Evolutionary conservation across 768 basidiomycete genomes (phyloP).

Genomic region (Tylopilus rubrobrunneus): DNA sequence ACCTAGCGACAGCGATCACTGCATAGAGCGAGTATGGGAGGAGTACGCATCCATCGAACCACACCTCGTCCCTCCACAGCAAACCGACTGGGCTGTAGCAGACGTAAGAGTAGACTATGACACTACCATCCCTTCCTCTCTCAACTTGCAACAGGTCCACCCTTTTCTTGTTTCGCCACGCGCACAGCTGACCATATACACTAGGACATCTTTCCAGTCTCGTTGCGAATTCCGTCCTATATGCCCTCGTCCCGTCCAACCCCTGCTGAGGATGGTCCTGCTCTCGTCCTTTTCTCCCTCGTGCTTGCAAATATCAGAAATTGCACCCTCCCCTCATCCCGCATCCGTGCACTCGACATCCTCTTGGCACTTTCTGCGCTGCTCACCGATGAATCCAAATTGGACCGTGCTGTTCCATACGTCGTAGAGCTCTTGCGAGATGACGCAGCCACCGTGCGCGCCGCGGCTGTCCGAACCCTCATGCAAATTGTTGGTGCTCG

Average conservation of each 20-base stretch:
- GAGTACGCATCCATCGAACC: constrained; percentile 84
- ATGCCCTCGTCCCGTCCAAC: constrained; percentile 40
- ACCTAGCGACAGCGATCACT: constrained; percentile 82
- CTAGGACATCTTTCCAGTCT: constrained; percentile 76
- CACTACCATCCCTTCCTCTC: constrained; percentile 33
- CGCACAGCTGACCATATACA: constrained; percentile 3
- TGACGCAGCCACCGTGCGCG: constrained; percentile 79
- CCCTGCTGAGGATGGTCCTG: constrained; percentile 78
- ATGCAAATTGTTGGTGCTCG: constrained; percentile 69
- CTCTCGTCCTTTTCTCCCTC: constrained; percentile 82
- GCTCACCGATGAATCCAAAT: constrained; percentile 90
- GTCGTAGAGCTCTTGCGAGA: constrained; percentile 86
- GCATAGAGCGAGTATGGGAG: constrained; percentile 79
- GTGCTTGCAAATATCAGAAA: constrained; percentile 88
- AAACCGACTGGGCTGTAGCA: constrained; percentile 43
- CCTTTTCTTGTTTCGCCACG: neutral
- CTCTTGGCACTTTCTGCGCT: constrained; percentile 77
- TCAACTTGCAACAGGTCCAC: constrained; percentile 58
- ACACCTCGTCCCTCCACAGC: constrained; percentile 49
- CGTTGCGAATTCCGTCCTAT: constrained; percentile 61
- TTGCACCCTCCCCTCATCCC: constrained; percentile 80
- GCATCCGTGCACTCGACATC: constrained; percentile 79
- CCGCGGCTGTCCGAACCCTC: constrained; percentile 70
- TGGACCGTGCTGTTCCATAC: constrained; percentile 91
- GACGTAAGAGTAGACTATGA: constrained; percentile 56